These are phyloP conservation scores for Neonectria neomacrospora DNA, from an alignment of 2,329 filamentous ascomycete species.

Conservation along the genomic window DNA sequence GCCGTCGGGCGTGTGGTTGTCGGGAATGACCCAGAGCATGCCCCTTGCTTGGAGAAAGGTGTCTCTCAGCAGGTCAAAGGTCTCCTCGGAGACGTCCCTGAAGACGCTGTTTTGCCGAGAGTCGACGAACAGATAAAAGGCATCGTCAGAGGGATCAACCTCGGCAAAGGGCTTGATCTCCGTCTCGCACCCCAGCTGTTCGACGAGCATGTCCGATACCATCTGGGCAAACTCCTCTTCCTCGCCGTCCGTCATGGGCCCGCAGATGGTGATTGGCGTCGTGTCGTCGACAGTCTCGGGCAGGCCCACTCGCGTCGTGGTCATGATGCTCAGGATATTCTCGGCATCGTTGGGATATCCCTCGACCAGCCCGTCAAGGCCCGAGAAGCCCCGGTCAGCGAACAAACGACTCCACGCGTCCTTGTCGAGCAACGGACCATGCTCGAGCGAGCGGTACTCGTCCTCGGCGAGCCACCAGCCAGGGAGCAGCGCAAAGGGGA, in stretches of 20 bases:
- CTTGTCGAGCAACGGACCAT: constrained; percentile 1
- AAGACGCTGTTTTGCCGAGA: neutral
- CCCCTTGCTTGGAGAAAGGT: constrained; percentile 1
- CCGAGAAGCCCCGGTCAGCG: constrained; percentile 1
- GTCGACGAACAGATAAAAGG: too few species aligned
- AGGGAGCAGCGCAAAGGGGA: constrained; percentile 47
- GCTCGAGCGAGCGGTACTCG: constrained; percentile 3
- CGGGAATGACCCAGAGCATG: constrained; percentile 4
- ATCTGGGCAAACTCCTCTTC: too few species aligned
- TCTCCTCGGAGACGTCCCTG: neutral
- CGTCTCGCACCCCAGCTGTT: too few species aligned
- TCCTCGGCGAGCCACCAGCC: constrained; percentile 50
- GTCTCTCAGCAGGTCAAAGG: neutral
- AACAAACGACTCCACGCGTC: neutral
- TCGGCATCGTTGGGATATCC: neutral
- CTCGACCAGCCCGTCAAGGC: neutral
- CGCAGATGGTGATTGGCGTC: too few species aligned
- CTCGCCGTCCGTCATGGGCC: too few species aligned
- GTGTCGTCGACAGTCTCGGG: neutral
- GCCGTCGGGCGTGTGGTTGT: constrained; percentile 1
- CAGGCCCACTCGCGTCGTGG: constrained; percentile 5
- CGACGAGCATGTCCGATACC: too few species aligned
- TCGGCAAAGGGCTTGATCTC: too few species aligned
- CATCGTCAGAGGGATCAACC: too few species aligned
- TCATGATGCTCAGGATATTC: neutral